phyloP scores from a whole-genome alignment of 768 basidiomycete species.

The Lactifluus volemus region DNA sequence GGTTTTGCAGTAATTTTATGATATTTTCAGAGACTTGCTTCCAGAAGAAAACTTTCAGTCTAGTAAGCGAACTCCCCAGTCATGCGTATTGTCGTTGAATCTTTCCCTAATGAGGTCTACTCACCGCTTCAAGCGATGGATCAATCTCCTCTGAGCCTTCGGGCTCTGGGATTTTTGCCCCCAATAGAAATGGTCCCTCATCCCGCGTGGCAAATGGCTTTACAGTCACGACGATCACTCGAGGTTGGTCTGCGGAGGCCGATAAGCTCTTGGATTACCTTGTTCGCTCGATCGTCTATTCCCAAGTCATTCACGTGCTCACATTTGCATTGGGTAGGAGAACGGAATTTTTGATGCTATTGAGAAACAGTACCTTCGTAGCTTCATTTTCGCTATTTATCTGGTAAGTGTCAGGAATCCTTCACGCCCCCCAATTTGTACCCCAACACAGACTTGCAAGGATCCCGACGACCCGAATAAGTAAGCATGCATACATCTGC shows the following conservation, averaged over 20 bases:
- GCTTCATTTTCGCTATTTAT: slow-evolving; percentile 81
- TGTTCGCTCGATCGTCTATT: slow-evolving; percentile 34
- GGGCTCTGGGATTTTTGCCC: slow-evolving; percentile 32
- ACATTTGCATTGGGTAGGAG: slow-evolving; percentile 41
- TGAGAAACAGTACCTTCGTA: slow-evolving; percentile 74
- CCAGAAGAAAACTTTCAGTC: slow-evolving; percentile 69
- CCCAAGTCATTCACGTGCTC: slow-evolving; percentile 5
- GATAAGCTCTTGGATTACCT: slow-evolving; percentile 77
- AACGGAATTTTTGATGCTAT: slow-evolving; percentile 81
- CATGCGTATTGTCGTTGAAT: slow-evolving; percentile 1
- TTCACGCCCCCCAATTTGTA: neutral
- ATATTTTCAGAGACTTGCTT: slow-evolving; percentile 48
- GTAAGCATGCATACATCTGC: slow-evolving; percentile 36
- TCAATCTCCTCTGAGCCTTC: slow-evolving; percentile 28
- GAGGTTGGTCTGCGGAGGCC: slow-evolving; percentile 75
- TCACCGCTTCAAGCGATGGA: slow-evolving; percentile 36
- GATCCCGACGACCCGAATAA: slow-evolving; percentile 82
- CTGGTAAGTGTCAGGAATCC: slow-evolving; percentile 41
- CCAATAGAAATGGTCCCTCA: slow-evolving; percentile 23
- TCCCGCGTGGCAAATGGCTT: slow-evolving; percentile 49
- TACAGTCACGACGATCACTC: slow-evolving; percentile 63
- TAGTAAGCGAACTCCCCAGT: neutral
- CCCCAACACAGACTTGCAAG: slow-evolving; percentile 31
- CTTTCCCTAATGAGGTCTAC: slow-evolving; percentile 35
- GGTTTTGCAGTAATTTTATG: slow-evolving; percentile 2